Base-by-base conservation (phyloP, 345 rosid genomes). In the Linum trigynum region DNA sequence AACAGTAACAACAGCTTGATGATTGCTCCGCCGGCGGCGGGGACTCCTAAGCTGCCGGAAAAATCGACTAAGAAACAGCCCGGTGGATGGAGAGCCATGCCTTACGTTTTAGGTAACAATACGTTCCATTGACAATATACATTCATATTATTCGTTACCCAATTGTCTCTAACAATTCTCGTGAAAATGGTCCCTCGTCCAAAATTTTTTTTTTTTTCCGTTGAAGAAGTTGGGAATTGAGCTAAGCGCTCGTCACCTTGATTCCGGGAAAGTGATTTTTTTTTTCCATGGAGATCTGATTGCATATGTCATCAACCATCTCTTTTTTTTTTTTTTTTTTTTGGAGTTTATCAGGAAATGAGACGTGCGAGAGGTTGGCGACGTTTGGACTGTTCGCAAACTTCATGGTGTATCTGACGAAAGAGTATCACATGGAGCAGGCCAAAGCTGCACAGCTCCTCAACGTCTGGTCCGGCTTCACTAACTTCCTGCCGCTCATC, bases 11-110 rank as follows among this genome's bases (percentile, higher is more conserved):
- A 23, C 32, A 23, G 32, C 32, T 23, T 23, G 32, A 23, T 23
- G 32, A 43, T 43, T 43, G 50, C 10, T 11, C 50, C 50, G 3
- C 10, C 50, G 50, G 32, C 32, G 32, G 10, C 50, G 15, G 53
- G 14, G 11, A 48, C 53, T 7, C 53, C 15, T 15, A 48, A 48
- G 53, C 53, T 48, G 7, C 53, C 53, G 12, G 53, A 6, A 48
- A 67, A 16, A 43, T 4, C 10, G 15, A 68, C 6, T 7, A 68
- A 68, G 58, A 82, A 78, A 67, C 72, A 77, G 71, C 86, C 87
- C 35, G 84, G 83, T 2, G 98, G 91, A 78, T 91, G 98, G 96
- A 88, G 63, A 80, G 78, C 87, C 71, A 91, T 91, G 85, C 86
- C 95, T 39, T 86, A 67, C 66, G 83, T 88, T 55, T 65, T 91